Base-by-base conservation (phyloP, 176 grass and related monocot genomes). In the Aechmea fasciata region DNA sequence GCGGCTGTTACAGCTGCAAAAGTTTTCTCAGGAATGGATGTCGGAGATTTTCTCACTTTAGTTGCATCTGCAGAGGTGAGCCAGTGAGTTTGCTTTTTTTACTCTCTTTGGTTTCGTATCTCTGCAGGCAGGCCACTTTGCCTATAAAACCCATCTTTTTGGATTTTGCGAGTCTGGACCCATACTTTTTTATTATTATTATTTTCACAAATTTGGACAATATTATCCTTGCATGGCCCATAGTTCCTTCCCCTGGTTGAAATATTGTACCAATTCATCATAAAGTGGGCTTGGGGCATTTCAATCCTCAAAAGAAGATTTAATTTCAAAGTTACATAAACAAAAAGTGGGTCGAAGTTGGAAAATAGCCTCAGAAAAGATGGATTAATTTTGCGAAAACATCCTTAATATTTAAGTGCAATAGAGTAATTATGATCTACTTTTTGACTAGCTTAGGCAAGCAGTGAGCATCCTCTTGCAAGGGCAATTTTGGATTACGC, bases 21-120 rank as follows among this genome's bases (percentile, higher is more conserved):
- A 75, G 84, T 93, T 73, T 99, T 90, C 67, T 57, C 81, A 2
- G 94, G 85, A 78, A 93, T 99, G 89, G 89, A 93, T 51, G 83
- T 99, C 20, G 94, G 86, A 55, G 80, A 99, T 77, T 93, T 99
- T 70, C 86, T 99, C 52, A 92, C 77, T 67, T 65, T 99, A 33
- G 89, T 88, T 82, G 94, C 94, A 75, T 99, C 94, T 12, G 94
- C 94, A 65, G 94, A 99, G 89, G 94, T 99, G 54, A 85, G 67
- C 66, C 24, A 66, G 82, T 57, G 11, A 79, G 22, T 25, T 66
- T 20, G 29, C 20, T 10, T 61, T 61, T 61, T 49, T 25, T 2
- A 25, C 13, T 48, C 62, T 68, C 49, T 63, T 29, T 47, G 52
- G 11, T 63, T 51, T 47, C 63, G 49, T 68, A 15, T 13, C 67